These are phyloP conservation scores for Bruguiera gymnorhiza DNA, from an alignment of 345 rosid genomes.

Conservation along the genomic window DNA sequence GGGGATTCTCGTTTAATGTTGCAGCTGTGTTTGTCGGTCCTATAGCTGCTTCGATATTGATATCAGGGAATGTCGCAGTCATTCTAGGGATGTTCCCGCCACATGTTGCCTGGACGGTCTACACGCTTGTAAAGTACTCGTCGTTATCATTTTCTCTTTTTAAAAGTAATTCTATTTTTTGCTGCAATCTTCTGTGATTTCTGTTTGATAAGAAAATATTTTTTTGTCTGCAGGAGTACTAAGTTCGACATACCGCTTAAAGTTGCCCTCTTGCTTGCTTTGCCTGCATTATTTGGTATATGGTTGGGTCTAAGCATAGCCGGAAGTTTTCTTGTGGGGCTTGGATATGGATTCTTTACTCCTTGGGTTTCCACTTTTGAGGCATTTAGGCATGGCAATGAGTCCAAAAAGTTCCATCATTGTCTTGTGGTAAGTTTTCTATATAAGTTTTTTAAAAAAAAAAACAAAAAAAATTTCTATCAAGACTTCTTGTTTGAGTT, in stretches of 20 bases:
- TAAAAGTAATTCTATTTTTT: background rate
- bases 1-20: slow-evolving; percentile 11
- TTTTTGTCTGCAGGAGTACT: slow-evolving; percentile 45
- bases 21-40: slow-evolving; percentile 77
- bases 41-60: slow-evolving; percentile 59
- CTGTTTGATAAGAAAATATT: background rate
- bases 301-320: slow-evolving; percentile 75
- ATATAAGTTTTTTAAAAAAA: background rate
- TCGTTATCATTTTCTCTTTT: background rate
- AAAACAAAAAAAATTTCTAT: background rate
- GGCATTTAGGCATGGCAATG: slow-evolving; percentile 66
- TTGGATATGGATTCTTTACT: slow-evolving; percentile 81
- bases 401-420: slow-evolving; percentile 58
- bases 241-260: slow-evolving; percentile 59
- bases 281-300: slow-evolving; percentile 64
- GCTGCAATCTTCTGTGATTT: background rate
- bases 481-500: background rate
- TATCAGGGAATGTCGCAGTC: slow-evolving; percentile 63
- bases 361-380: slow-evolving; percentile 85
- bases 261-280: slow-evolving; percentile 50
- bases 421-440: slow-evolving; percentile 50
- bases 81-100: slow-evolving; percentile 68
- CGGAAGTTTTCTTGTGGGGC: slow-evolving; percentile 56
- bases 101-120: slow-evolving; percentile 67
- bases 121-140: slow-evolving; percentile 53